A percentile compares a stretch with the other conserved stretches of the same genome.
phyloP scores from a whole-genome alignment of 2,329 filamentous ascomycete genomes.

The Penicillium sp. region DNA sequence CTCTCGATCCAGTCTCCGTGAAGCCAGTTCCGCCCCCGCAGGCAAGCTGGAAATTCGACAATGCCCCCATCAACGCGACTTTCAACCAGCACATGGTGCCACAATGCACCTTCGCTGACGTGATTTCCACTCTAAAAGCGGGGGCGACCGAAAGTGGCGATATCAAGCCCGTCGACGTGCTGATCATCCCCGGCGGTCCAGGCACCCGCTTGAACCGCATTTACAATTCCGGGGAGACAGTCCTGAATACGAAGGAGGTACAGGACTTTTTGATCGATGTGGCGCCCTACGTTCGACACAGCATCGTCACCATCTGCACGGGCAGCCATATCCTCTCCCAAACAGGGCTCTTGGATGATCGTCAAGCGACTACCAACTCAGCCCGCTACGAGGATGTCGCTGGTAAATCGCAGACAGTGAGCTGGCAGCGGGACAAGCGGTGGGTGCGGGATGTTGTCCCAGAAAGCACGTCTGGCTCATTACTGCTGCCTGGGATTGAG shows the following conservation, averaged over 20 bases:
- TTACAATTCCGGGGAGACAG: background rate
- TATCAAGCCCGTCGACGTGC: constrained; percentile 6
- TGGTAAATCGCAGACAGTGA: background rate
- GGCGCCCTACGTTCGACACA: constrained; percentile 8
- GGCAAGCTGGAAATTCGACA: constrained; percentile 5
- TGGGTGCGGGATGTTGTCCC: constrained; percentile 6
- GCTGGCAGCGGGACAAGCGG: constrained; percentile 4
- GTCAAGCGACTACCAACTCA: constrained; percentile 4
- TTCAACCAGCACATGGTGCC: constrained; percentile 10
- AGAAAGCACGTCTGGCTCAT: background rate
- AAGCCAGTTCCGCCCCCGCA: constrained; percentile 6
- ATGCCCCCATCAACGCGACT: background rate
- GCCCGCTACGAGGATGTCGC: constrained; percentile 2
- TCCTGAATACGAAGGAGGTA: constrained; percentile 6
- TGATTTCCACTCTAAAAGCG: constrained; percentile 4
- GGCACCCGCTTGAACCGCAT: constrained; percentile 5
- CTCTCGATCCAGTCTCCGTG: constrained; percentile 8
- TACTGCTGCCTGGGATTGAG: background rate
- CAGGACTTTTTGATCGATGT: constrained; percentile 2
- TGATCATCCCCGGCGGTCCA: constrained; percentile 6
- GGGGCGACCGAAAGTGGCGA: background rate
- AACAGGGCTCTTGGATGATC: constrained; percentile 1
- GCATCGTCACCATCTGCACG: constrained; percentile 8
- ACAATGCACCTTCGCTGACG: constrained; percentile 8
- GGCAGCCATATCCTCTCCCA: constrained; percentile 8